phyloP scores from a whole-genome alignment of 83 land plant genomes.

The Larix sibirica region DNA sequence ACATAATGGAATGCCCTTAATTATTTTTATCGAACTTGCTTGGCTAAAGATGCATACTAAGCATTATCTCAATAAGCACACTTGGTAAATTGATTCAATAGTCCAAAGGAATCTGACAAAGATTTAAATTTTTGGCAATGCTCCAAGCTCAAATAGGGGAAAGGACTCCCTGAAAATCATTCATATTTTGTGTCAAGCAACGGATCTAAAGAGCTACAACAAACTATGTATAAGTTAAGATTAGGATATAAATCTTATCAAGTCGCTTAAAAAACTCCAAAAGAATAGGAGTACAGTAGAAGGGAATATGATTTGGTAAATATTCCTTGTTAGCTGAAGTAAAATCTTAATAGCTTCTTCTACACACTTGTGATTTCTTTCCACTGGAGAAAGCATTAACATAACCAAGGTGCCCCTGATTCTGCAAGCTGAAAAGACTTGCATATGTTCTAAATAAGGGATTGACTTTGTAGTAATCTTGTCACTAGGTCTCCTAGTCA shows the following conservation, averaged over 20 bases:
- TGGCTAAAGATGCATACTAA: no score
- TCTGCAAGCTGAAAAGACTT: constrained; percentile 46
- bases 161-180: no score
- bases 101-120: no score
- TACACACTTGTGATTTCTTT: constrained; percentile 49
- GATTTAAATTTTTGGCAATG: no score
- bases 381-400: constrained; percentile 49
- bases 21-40: no score
- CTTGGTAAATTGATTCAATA: no score
- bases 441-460: constrained; percentile 36
- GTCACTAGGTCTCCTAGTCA: no score
- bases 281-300: constrained; percentile 55
- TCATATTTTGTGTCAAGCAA: constrained; percentile 34
- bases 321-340: constrained; percentile 29
- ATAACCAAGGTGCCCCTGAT: constrained; percentile 66
- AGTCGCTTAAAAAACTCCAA: constrained; percentile 82
- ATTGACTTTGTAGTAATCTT: background rate
- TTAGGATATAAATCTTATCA: constrained; percentile 29
- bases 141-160: no score
- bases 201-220: constrained; percentile 68
- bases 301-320: constrained; percentile 36
- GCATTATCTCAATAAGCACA: no score
- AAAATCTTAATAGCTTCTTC: constrained; percentile 64
- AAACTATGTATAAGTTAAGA: constrained; percentile 41
- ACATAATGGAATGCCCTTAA: no score